Base-by-base conservation (phyloP, 169 alveolate genomes). In the Cryptosporidium baileyi region DNA sequence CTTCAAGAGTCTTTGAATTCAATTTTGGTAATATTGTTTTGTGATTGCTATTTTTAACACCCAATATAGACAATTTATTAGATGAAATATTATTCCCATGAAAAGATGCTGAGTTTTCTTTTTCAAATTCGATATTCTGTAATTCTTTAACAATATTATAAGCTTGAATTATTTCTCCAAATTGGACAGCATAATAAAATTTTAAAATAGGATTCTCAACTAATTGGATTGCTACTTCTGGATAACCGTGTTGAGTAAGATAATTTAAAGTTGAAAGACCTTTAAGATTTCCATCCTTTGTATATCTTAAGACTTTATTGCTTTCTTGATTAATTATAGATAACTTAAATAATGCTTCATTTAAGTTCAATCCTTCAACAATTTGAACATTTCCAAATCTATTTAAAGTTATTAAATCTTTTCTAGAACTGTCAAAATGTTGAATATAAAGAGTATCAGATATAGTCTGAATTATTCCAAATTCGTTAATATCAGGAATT, bases 101-200 rank as follows among this genome's bases (percentile, higher is more conserved):
- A 43, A 11, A 43, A n/a, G n/a, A n/a, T n/a, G n/a, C n/a, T n/a
- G n/a, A 22, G 17, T 60, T 80, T 51, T 67, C 89, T 22, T 62
- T 80, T 52, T 57, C 82, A 44, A 41, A 45, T 15, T 89, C 92
- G 17, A 80, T 74, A 32, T 82, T 92, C n/a, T 57, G 63, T 9
- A 91, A 36, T 7, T 91, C 93, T 40, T 85, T 67, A n/a, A 92
- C 91, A 17, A 89, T 89, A 36, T 91, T 81, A 43, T 80, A 91
- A 1, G 96, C 94, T n/a, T 89, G 90, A 52, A 89, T 81, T 22
- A 93, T 63, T 63, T 93, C 92, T 24, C 93, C 93, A 40, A 91
- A 79, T 17, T 90, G 81, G 1, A 93, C 38, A 28, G 96, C 93
- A 32, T 90, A 80, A 11, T 90, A 82, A 67, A 93, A 93, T 65